These are phyloP conservation scores for Cladosporium sphaerospermum DNA, from an alignment of 2,329 filamentous ascomycete genomes.

Conservation along the genomic window DNA sequence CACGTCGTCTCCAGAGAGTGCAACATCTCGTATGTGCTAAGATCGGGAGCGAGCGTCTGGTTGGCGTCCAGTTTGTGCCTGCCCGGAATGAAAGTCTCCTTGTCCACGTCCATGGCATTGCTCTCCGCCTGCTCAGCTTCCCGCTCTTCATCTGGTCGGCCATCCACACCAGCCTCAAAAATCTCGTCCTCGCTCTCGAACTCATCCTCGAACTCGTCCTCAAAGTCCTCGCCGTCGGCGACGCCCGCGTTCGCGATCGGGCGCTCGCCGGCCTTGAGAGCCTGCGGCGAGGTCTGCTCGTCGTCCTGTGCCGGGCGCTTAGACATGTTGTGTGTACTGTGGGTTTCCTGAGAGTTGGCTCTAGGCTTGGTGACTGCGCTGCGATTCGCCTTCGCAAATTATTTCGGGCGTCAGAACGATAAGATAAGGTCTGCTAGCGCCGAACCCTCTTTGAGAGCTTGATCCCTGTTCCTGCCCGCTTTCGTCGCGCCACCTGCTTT, in stretches of 20 bases:
- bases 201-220: conserved; percentile 91
- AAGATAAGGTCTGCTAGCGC: too few species aligned
- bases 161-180: conserved; percentile 88
- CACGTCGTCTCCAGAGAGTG: conserved; percentile 90
- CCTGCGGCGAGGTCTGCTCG: conserved; percentile 41
- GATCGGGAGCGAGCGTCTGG: conserved; percentile 84
- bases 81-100: conserved; percentile 92
- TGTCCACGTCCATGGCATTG: conserved; percentile 87
- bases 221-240: conserved; percentile 65
- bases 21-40: conserved; percentile 95
- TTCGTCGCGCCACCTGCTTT: too few species aligned
- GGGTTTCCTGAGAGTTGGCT: too few species aligned
- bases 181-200: conserved; percentile 87
- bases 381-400: too few species aligned
- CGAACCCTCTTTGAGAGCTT: too few species aligned
- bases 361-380: too few species aligned
- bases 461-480: too few species aligned
- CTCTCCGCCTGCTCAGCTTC: conserved; percentile 76
- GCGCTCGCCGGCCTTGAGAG: conserved; percentile 57
- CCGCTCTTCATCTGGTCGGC: conserved; percentile 81
- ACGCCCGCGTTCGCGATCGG: conserved; percentile 46
- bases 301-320: conserved; percentile 53
- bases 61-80: conserved; percentile 85
- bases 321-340: conserved; percentile 42
- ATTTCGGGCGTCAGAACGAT: too few species aligned